Evolutionary conservation across 495 filamentous ascomycete species (phyloP).

Genomic region (Xylaria scruposa): DNA sequence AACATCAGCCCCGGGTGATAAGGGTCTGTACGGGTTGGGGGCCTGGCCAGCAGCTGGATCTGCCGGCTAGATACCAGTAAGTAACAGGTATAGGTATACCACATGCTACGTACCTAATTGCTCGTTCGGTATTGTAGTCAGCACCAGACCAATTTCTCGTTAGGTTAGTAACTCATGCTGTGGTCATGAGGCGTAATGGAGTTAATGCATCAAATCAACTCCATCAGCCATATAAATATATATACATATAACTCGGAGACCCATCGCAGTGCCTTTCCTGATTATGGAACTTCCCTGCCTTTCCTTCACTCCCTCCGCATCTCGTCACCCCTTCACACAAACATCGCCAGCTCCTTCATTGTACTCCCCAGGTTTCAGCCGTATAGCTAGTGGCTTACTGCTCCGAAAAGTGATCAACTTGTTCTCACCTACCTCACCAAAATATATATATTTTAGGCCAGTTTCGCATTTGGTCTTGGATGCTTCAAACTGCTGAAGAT

Average conservation of each 20-base stretch:
- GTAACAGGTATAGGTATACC: too few relatives aligned
- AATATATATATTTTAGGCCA: neutral
- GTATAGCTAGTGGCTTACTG: neutral
- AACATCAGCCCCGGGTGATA: neutral
- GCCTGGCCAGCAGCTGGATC: neutral
- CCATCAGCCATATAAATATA: neutral
- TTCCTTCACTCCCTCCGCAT: neutral
- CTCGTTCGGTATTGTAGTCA: neutral
- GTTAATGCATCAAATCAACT: neutral
- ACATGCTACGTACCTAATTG: neutral
- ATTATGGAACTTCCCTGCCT: neutral
- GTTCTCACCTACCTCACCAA: neutral
- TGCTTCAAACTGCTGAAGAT: neutral
- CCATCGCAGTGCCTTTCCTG: neutral
- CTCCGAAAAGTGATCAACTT: neutral
- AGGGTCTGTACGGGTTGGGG: neutral
- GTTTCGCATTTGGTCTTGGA: neutral
- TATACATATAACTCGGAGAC: neutral
- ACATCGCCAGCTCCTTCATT: neutral
- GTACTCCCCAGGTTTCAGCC: neutral
- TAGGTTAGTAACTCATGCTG: neutral
- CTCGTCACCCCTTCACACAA: neutral
- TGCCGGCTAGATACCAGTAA: neutral
- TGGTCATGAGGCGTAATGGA: slow-evolving; percentile 10
- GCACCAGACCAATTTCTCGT: neutral